Percentiles rank a stretch among this genome's conserved stretches.
Conservation (phyloP, 345 rosid genomes). For the Acer negundo region DNA sequence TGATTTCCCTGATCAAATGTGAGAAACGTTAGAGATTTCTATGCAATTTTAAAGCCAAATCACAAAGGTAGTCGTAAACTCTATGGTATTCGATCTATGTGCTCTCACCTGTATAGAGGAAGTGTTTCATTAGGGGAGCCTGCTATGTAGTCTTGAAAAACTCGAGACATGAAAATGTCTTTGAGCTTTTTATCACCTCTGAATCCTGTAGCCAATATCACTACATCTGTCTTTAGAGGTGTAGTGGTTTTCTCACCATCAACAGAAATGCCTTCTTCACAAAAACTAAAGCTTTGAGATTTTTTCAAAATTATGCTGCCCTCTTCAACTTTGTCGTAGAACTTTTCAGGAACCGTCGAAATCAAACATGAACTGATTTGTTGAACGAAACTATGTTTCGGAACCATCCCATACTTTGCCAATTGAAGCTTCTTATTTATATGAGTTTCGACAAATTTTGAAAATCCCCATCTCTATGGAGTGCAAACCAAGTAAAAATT, state of each 20-base stretch:
- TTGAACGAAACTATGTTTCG: conserved; percentile 42
- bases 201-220: conserved; percentile 45
- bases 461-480: conserved; percentile 37
- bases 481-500: background rate
- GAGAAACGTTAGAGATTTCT: conserved; percentile 37
- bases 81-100: no score
- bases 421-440: conserved; percentile 31
- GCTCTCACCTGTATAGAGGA: conserved; percentile 45
- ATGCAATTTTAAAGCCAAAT: no score
- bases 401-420: conserved; percentile 46
- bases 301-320: conserved; percentile 47
- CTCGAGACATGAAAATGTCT: conserved; percentile 29
- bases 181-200: conserved; percentile 42
- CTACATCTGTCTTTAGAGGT: conserved; percentile 33
- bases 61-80: no score
- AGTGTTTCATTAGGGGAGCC: conserved; percentile 29
- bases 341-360: conserved; percentile 35
- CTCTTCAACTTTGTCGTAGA: conserved; percentile 42
- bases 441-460: conserved; percentile 43
- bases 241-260: conserved; percentile 15
- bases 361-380: conserved; percentile 32
- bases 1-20: conserved; percentile 34
- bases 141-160: conserved; percentile 28
- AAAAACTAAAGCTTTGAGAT: conserved; percentile 32
- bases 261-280: conserved; percentile 29